phyloP scores from a whole-genome alignment of 1,284 basidiomycete genomes.

The Ceratobasidium sp. region DNA sequence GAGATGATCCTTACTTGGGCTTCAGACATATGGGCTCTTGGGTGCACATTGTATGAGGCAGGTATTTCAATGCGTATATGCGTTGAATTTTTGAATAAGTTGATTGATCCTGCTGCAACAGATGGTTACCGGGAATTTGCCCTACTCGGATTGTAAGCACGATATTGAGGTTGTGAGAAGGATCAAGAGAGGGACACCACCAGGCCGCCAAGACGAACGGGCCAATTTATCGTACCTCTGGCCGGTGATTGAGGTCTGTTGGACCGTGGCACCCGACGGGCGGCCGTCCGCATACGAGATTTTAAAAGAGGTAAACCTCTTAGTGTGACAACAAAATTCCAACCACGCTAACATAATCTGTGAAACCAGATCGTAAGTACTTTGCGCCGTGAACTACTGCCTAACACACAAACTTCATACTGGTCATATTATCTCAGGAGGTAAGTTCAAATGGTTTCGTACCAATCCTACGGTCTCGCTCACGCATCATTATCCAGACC shows the following conservation, averaged over 20 bases:
- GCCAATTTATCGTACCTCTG: background rate
- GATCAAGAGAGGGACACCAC: background rate
- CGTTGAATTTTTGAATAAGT: background rate
- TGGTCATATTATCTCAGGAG: background rate
- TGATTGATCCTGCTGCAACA: background rate
- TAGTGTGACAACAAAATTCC: background rate
- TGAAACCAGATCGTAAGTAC: background rate
- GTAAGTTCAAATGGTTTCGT: background rate
- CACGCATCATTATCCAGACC: background rate
- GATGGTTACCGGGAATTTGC: background rate
- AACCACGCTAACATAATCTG: background rate
- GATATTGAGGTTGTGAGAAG: background rate
- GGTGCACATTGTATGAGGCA: background rate
- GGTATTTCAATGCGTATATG: background rate
- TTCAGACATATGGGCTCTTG: slow-evolving; percentile 2
- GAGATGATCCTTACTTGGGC: background rate
- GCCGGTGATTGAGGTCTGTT: background rate
- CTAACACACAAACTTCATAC: background rate
- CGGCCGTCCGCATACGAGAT: background rate
- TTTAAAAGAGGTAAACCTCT: background rate
- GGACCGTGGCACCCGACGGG: background rate
- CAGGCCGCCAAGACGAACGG: background rate
- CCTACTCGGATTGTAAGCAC: background rate
- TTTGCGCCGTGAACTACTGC: background rate
- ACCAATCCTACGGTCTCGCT: background rate